These are phyloP conservation scores for Ceratocystis lukuohia DNA, from an alignment of 2,329 filamentous ascomycete species.

Conservation along the genomic window DNA sequence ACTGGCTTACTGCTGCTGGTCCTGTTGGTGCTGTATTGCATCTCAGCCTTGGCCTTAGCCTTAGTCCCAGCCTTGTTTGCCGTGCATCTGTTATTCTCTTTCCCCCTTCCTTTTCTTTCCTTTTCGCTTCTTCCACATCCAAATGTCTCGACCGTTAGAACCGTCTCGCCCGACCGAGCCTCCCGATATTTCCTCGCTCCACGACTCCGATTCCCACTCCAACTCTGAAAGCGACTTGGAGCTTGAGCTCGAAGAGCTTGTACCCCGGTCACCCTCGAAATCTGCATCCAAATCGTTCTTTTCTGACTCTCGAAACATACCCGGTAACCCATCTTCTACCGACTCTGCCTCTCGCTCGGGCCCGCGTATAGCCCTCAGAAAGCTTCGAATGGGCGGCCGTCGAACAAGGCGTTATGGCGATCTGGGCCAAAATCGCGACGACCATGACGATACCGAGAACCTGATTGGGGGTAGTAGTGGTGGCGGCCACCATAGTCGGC, in stretches of 20 bases:
- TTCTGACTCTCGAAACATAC: constrained; percentile 23
- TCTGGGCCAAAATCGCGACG: constrained; percentile 42
- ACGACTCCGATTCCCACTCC: constrained; percentile 8
- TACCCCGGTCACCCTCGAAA: constrained; percentile 36
- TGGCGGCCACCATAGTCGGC: constrained; percentile 39
- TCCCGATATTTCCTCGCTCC: constrained; percentile 41
- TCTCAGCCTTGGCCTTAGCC: background rate
- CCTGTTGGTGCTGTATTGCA: background rate
- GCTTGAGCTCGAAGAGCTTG: constrained; percentile 66
- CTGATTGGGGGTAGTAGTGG: constrained; percentile 51
- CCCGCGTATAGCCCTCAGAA: constrained; percentile 56
- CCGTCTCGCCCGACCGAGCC: constrained; percentile 41
- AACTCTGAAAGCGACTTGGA: constrained; percentile 47
- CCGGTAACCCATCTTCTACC: constrained; percentile 21
- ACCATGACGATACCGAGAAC: constrained; percentile 43
- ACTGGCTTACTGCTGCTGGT: background rate
- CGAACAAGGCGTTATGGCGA: constrained; percentile 46
- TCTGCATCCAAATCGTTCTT: constrained; percentile 25
- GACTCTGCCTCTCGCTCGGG: constrained; percentile 18
- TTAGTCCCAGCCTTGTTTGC: background rate
- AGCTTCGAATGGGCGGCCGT: constrained; percentile 51
- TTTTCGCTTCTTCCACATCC: background rate
- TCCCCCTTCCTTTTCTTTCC: background rate
- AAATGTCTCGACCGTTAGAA: constrained; percentile 41
- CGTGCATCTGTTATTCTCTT: background rate